Percentiles rank a stretch among this genome's conserved stretches.
phyloP scores from a whole-genome alignment of 768 basidiomycete genomes.

The Mycena capillaripes region DNA sequence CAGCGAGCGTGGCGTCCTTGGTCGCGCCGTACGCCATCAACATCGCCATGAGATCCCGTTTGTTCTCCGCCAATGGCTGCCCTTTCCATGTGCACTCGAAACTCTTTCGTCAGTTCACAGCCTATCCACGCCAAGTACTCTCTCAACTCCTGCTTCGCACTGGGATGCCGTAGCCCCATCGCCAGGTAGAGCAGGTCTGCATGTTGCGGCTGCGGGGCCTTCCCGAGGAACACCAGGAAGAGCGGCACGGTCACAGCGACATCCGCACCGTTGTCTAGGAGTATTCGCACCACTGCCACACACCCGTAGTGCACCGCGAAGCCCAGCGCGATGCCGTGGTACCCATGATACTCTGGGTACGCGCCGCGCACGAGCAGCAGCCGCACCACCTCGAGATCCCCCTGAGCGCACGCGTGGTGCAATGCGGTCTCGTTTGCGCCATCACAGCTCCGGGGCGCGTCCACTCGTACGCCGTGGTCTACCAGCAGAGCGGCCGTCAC shows the following conservation, averaged over 20 bases:
- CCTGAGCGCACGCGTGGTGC: too few relatives aligned
- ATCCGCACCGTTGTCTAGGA: constrained; percentile 20
- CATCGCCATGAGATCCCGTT: constrained; percentile 21
- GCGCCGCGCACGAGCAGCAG: not conserved
- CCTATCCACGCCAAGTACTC: too few relatives aligned
- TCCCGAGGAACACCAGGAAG: not conserved
- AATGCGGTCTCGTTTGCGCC: not conserved
- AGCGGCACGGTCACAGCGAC: constrained; percentile 11
- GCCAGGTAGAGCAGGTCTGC: constrained; percentile 14
- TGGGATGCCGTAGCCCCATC: not conserved
- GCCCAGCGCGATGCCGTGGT: constrained; percentile 9
- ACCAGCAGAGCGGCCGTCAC: too few relatives aligned
- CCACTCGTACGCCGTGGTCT: too few relatives aligned
- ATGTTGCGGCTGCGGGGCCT: not conserved
- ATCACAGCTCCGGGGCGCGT: not conserved
- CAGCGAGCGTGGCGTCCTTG: constrained; percentile 11
- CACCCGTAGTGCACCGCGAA: not conserved
- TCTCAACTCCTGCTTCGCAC: not conserved
- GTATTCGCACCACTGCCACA: not conserved
- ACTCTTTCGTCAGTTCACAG: too few relatives aligned
- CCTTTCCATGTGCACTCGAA: too few relatives aligned
- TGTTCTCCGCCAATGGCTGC: too few relatives aligned
- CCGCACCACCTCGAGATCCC: too few relatives aligned
- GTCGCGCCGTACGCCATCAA: constrained; percentile 19
- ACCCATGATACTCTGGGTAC: not conserved